Conservation (phyloP, 2,329 filamentous ascomycete genomes). For the Ciborinia camelliae region DNA sequence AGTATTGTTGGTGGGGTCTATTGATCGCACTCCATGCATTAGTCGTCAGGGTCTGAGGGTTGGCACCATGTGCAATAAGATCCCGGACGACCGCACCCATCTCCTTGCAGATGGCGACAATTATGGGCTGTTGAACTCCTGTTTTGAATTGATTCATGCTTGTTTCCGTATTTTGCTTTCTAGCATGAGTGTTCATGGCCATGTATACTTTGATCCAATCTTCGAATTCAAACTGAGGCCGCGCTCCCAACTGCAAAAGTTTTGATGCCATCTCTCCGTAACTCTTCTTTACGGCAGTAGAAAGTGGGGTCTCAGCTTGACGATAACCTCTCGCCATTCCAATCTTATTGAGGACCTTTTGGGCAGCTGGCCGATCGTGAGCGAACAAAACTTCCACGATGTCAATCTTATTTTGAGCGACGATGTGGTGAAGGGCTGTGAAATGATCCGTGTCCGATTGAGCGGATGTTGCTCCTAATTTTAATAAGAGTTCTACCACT, state of each 20-base stretch:
- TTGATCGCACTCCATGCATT: slow-evolving; percentile 29
- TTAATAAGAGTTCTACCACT: slow-evolving; percentile 63
- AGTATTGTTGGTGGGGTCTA: slow-evolving; percentile 23
- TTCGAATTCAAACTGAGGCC: slow-evolving; percentile 58
- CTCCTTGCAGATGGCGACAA: slow-evolving; percentile 54
- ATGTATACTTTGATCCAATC: slow-evolving; percentile 58
- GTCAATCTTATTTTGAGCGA: slow-evolving; percentile 48
- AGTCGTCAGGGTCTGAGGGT: slow-evolving; percentile 55
- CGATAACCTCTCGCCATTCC: slow-evolving; percentile 42
- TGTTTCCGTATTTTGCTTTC: slow-evolving; percentile 43
- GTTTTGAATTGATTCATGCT: slow-evolving; percentile 50
- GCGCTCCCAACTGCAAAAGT: slow-evolving; percentile 62
- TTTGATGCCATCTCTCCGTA: slow-evolving; percentile 54
- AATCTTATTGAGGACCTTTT: slow-evolving; percentile 65
- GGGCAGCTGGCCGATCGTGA: slow-evolving; percentile 57
- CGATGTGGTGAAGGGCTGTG: slow-evolving; percentile 65
- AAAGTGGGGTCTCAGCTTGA: slow-evolving; percentile 51
- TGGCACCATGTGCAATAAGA: slow-evolving; percentile 61
- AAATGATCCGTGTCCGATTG: slow-evolving; percentile 65
- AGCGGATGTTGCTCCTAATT: slow-evolving; percentile 67
- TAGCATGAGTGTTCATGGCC: slow-evolving; percentile 40
- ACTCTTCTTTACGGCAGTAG: slow-evolving; percentile 54
- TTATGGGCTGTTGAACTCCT: slow-evolving; percentile 60
- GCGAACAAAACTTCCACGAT: slow-evolving; percentile 50
- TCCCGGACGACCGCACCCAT: slow-evolving; percentile 45